Percentiles rank a stretch among this genome's conserved stretches.
Conservation (phyloP, 148 eudicot genomes). For the Polygonum aviculare region DNA sequence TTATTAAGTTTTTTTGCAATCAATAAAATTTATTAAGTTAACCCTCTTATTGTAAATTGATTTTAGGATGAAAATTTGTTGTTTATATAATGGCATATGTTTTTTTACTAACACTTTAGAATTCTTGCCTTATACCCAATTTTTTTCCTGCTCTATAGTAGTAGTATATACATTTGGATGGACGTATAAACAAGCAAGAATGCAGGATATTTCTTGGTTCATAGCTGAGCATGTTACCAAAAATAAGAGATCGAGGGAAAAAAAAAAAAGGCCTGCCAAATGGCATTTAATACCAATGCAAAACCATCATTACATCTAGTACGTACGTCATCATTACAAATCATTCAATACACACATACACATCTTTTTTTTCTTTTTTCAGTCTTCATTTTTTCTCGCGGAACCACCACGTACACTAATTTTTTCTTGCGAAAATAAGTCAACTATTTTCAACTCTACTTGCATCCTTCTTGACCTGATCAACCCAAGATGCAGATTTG, state of each 20-base stretch:
- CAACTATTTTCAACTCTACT: neutral
- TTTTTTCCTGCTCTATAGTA: too few relatives aligned
- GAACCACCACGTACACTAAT: neutral
- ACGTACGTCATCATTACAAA: slow-evolving; percentile 11
- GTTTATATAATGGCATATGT: too few relatives aligned
- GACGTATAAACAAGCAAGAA: too few relatives aligned
- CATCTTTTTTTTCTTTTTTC: neutral
- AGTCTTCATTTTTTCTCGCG: neutral
- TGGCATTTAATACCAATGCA: slow-evolving; percentile 9
- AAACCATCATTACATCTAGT: slow-evolving; percentile 10
- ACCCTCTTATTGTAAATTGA: too few relatives aligned
- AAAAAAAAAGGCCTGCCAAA: neutral
- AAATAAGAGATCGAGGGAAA: neutral
- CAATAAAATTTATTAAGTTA: too few relatives aligned
- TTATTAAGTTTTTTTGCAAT: too few relatives aligned
- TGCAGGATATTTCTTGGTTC: too few relatives aligned
- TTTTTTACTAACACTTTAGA: too few relatives aligned
- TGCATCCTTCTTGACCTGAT: neutral
- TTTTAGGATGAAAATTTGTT: too few relatives aligned
- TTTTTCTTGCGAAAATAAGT: neutral
- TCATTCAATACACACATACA: neutral
- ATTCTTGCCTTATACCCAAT: too few relatives aligned
- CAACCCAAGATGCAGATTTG: neutral
- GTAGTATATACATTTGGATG: too few relatives aligned
- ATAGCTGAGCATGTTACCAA: too few relatives aligned